Percentiles rank a stretch among this genome's conserved stretches.
Evolutionary conservation across 1,284 basidiomycete species (phyloP).

Genomic region (Naganishia liquefaciens): DNA sequence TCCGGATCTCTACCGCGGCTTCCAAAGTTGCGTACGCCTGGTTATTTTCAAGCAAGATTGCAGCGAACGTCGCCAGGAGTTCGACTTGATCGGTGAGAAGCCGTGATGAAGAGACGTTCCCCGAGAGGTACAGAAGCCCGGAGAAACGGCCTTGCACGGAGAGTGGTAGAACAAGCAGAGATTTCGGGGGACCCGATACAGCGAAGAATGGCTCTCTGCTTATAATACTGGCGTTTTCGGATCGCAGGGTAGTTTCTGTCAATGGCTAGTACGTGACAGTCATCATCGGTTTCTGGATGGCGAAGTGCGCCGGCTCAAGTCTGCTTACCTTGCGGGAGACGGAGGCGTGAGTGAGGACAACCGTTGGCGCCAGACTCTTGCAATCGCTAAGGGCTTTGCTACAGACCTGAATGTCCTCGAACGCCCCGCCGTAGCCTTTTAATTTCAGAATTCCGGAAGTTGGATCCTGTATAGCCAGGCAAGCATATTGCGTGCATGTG

Average conservation of each 20-base stretch:
- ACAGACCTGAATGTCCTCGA: constrained; percentile 22
- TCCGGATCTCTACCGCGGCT: constrained; percentile 30
- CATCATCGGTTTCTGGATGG: too few relatives aligned
- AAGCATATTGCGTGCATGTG: constrained; percentile 28
- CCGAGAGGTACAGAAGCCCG: constrained; percentile 25
- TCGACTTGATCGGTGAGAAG: constrained; percentile 24
- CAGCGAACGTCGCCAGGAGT: constrained; percentile 29
- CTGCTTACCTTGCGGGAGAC: constrained; percentile 22
- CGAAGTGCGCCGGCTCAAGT: too few relatives aligned
- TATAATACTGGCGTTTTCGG: constrained; percentile 19
- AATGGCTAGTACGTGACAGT: background rate
- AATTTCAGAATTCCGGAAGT: background rate
- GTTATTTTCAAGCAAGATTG: constrained; percentile 30
- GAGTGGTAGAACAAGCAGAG: constrained; percentile 16
- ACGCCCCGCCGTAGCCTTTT: constrained; percentile 11
- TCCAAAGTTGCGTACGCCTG: constrained; percentile 30
- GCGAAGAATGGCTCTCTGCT: constrained; percentile 31
- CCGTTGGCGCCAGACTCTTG: constrained; percentile 6
- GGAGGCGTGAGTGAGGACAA: constrained; percentile 9
- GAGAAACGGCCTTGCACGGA: constrained; percentile 31
- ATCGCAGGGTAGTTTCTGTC: background rate
- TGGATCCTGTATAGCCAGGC: constrained; percentile 26
- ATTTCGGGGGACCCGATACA: background rate
- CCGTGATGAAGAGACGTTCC: constrained; percentile 6
- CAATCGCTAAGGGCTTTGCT: constrained; percentile 7